These are phyloP conservation scores for Karstenula rhodostoma DNA, from an alignment of 2,329 filamentous ascomycete species.

Conservation along the genomic window DNA sequence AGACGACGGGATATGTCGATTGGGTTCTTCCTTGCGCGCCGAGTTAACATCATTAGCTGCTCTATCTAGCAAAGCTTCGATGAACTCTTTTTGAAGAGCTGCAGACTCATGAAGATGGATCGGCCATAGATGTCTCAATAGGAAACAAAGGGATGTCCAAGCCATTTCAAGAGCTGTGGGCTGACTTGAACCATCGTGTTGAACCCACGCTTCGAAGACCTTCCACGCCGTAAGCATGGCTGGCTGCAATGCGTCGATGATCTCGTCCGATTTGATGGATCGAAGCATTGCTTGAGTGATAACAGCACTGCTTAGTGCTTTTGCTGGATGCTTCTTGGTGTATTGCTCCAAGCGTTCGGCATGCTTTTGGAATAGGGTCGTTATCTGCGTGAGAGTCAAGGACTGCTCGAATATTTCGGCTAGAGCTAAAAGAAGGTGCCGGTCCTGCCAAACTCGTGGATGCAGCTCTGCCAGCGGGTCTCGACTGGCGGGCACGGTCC, in stretches of 20 bases:
- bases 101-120: conserved; percentile 37
- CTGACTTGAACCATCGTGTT: conserved; percentile 28
- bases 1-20: conserved; percentile 26
- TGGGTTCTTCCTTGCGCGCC: conserved; percentile 17
- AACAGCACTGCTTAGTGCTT: conserved; percentile 37
- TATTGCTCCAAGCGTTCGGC: conserved; percentile 24
- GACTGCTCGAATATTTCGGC: conserved; percentile 39
- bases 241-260: conserved; percentile 28
- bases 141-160: conserved; percentile 42
- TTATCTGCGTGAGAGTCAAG: conserved; percentile 43
- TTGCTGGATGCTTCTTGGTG: conserved; percentile 21
- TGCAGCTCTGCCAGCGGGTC: conserved; percentile 27
- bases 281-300: conserved; percentile 39
- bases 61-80: conserved; percentile 37
- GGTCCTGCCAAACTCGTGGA: conserved; percentile 42
- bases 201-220: conserved; percentile 31
- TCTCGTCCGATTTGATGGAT: conserved; percentile 36
- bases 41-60: conserved; percentile 33
- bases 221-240: conserved; percentile 34
- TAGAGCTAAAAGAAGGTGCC: conserved; percentile 31
- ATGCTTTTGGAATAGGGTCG: conserved; percentile 41
- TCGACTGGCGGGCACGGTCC: conserved; percentile 25
- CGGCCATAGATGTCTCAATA: conserved; percentile 42
- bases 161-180: conserved; percentile 27
- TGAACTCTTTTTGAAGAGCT: conserved; percentile 30